Evolutionary conservation across 1,139 yeast genomes (phyloP).

Genomic region (Debaryomyces sp.): DNA sequence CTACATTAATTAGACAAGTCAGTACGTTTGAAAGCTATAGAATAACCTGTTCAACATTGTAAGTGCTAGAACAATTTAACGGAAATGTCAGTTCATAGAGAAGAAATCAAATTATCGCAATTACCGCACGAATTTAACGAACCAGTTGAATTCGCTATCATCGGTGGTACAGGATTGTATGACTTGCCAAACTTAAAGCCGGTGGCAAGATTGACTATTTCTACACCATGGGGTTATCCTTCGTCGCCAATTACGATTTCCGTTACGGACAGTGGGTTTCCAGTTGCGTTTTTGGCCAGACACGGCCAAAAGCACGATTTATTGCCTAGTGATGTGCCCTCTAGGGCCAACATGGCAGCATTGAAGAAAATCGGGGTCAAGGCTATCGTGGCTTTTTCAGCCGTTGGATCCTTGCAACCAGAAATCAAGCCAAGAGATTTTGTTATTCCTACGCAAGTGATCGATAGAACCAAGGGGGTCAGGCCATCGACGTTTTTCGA

Average conservation of each 20-base stretch:
- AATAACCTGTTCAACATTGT: background rate
- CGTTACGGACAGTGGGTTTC: slow-evolving; percentile 71
- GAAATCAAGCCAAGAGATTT: slow-evolving; percentile 93
- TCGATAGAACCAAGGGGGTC: slow-evolving; percentile 95
- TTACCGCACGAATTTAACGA: slow-evolving; percentile 46
- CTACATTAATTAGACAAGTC: background rate
- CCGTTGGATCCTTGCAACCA: slow-evolving; percentile 92
- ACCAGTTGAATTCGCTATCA: slow-evolving; percentile 75
- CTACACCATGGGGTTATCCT: slow-evolving; percentile 98
- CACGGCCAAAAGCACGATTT: slow-evolving; percentile 91
- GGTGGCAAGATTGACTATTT: slow-evolving; percentile 75
- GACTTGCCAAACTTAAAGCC: slow-evolving; percentile 81
- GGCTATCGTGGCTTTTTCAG: slow-evolving; percentile 89
- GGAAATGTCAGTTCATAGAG: slow-evolving; percentile 44
- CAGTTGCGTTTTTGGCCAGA: slow-evolving; percentile 92
- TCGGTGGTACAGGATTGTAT: slow-evolving; percentile 98
- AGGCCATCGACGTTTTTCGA: slow-evolving; percentile 91
- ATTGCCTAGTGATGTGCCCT: slow-evolving; percentile 90
- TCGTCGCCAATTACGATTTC: slow-evolving; percentile 93
- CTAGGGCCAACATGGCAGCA: slow-evolving; percentile 94
- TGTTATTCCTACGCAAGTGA: slow-evolving; percentile 91
- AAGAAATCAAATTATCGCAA: slow-evolving; percentile 23
- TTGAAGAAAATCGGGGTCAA: slow-evolving; percentile 83
- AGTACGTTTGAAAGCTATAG: background rate
- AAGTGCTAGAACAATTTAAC: background rate